Conservation (phyloP, 75 land plant species). For the Cupressus sempervirens region DNA sequence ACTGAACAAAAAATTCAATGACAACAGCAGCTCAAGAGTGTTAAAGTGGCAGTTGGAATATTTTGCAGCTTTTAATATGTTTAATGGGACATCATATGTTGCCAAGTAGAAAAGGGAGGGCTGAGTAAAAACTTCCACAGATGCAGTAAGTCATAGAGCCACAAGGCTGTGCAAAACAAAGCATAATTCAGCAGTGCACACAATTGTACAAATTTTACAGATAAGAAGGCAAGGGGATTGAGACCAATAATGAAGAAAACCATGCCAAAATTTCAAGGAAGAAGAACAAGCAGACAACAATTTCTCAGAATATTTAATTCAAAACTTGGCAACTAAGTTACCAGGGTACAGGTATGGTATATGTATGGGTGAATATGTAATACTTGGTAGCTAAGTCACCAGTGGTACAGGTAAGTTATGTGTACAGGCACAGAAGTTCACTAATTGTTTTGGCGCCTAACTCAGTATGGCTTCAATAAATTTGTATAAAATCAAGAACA, state of each 20-base stretch:
- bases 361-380: not conserved
- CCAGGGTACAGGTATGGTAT: too few species aligned
- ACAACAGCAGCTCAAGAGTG: not conserved
- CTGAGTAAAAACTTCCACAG: not conserved
- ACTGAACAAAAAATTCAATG: not conserved
- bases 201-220: not conserved
- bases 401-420: too few species aligned
- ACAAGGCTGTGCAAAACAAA: not conserved
- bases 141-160: not conserved
- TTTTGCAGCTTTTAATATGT: too few species aligned
- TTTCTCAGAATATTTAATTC: not conserved
- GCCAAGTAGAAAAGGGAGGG: not conserved
- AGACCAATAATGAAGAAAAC: not conserved
- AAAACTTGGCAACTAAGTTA: not conserved
- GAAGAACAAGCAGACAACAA: not conserved
- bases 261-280: not conserved
- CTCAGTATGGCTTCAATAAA: too few species aligned
- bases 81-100: not conserved
- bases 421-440: too few species aligned
- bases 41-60: not conserved
- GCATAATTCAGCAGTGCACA: not conserved
- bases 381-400: too few species aligned
- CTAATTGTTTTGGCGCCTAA: too few species aligned
- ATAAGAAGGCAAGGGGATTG: not conserved
- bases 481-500: too few species aligned